Evolutionary conservation across 169 alveolate genomes (phyloP).

Genomic region (Plasmodium cynomolgi): DNA sequence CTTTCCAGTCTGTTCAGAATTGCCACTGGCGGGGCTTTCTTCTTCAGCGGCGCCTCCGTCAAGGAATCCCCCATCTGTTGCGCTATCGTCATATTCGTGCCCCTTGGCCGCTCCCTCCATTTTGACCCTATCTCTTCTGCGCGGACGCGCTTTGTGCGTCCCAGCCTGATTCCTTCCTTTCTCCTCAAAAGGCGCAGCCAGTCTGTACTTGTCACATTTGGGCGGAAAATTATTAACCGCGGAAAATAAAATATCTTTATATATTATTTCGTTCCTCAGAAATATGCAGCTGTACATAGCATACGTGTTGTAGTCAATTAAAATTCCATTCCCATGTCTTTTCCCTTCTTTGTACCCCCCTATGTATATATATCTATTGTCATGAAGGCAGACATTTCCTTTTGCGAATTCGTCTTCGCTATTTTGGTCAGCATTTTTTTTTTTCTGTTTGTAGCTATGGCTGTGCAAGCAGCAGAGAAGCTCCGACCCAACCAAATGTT

Average conservation of each 20-base stretch:
- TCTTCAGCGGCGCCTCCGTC: background rate
- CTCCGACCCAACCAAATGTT: conserved; percentile 79
- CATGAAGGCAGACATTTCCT: conserved; percentile 61
- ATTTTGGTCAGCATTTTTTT: conserved; percentile 16
- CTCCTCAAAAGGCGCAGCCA: background rate
- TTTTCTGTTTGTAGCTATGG: conserved; percentile 65
- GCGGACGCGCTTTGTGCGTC: background rate
- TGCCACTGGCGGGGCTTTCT: background rate
- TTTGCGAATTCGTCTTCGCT: conserved; percentile 70
- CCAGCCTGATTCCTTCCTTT: background rate
- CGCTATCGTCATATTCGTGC: background rate
- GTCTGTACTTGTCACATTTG: background rate
- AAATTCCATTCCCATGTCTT: conserved; percentile 78
- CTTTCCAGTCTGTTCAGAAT: background rate
- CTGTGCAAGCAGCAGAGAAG: conserved; percentile 55
- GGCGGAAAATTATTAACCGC: background rate
- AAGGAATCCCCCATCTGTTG: background rate
- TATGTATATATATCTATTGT: conserved; percentile 70
- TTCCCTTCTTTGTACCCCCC: conserved; percentile 76
- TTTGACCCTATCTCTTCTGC: background rate
- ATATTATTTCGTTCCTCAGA: conserved; percentile 44
- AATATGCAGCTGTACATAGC: conserved; percentile 74
- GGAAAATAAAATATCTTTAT: conserved; percentile 67
- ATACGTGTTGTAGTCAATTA: conserved; percentile 78
- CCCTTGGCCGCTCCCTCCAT: background rate